Base-by-base conservation (phyloP, 768 basidiomycete genomes). In the Tubosaeta sp. region DNA sequence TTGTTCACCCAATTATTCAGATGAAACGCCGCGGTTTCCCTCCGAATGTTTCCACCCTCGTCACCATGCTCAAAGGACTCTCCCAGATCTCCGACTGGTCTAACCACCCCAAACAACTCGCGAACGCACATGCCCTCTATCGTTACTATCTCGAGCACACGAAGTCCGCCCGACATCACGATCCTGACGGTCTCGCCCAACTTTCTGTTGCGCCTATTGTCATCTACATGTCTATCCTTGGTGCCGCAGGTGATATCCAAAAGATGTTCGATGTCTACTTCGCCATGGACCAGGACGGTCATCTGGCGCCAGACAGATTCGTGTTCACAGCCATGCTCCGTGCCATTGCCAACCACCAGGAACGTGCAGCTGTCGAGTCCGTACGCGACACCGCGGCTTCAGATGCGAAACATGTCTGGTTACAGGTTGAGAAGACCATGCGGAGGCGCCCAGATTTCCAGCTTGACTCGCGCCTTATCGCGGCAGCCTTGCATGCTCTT, bases 21-120 rank as follows among this genome's bases (percentile, higher is more conserved):
- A 90, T 93, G 89, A 92, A 90, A 68, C 79, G 89, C 32, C 81
- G 91, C 41, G 87, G 88, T 1, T 85, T 90, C 63, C 75, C 75
- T 43, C 88, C 91, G 25, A 84, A 77, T 41, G 66, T 75, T 7
- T 71, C 81, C 51, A 91, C 91, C 2, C 92, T 79, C 59, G 75
- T 78, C 42, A 88, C 86, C 22, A 72, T 92, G 68, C 76, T 93
- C 65, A 76, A 67, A 41, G 88, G 87, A 6, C 74, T 86, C 39
- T 74, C 79, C 2, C 74, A 74, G 27, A 80, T 90, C 27, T 74
- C 82, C 14, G 67, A 84, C 58, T 91, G 88, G 87, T 56, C 70
- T 0, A 61, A 57, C 19, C 74, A 80, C 60, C 61, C 79, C 17
- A 83, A 84, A 60, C 87, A 88, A 59, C 77, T 90, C 48, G 69